These are phyloP conservation scores for Chaetomiaceae sp. DNA, from an alignment of 2,329 filamentous ascomycete genomes.

Conservation along the genomic window DNA sequence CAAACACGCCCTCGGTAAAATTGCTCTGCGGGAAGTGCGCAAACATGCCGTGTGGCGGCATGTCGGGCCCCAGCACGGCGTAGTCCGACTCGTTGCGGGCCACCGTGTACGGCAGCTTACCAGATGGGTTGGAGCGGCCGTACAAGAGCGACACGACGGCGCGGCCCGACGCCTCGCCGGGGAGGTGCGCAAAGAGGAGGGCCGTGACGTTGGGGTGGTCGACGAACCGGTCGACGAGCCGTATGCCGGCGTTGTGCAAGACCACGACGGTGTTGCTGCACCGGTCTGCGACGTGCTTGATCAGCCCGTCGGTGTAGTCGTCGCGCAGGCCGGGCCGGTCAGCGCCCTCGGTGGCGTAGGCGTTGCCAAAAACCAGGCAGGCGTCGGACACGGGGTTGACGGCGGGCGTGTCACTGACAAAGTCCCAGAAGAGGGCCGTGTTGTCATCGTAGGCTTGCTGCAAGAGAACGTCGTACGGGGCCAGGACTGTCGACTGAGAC, in stretches of 20 bases:
- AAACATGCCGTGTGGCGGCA: constrained; percentile 42
- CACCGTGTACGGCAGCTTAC: constrained; percentile 58
- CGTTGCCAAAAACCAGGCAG: constrained; percentile 64
- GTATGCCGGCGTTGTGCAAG: constrained; percentile 59
- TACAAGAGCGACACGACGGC: constrained; percentile 54
- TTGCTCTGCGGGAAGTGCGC: constrained; percentile 47
- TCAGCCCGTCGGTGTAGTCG: constrained; percentile 56
- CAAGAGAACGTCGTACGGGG: constrained; percentile 52
- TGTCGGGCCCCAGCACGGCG: constrained; percentile 38
- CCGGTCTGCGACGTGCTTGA: constrained; percentile 51
- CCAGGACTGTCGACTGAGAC: constrained; percentile 38
- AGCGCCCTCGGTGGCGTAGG: constrained; percentile 68
- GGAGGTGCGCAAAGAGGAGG: constrained; percentile 59
- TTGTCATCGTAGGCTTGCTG: constrained; percentile 49
- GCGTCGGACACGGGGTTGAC: constrained; percentile 53
- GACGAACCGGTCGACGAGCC: constrained; percentile 56
- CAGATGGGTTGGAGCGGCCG: constrained; percentile 52
- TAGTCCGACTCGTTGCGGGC: constrained; percentile 55
- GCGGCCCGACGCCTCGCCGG: constrained; percentile 57
- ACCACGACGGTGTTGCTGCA: constrained; percentile 61
- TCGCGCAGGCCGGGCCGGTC: constrained; percentile 59
- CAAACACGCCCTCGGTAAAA: constrained; percentile 47
- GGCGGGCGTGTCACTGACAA: constrained; percentile 41
- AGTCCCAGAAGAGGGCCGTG: constrained; percentile 57
- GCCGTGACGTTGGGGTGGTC: constrained; percentile 61